Conservation (phyloP, 495 filamentous ascomycete species). For the Choiromyces venosus region DNA sequence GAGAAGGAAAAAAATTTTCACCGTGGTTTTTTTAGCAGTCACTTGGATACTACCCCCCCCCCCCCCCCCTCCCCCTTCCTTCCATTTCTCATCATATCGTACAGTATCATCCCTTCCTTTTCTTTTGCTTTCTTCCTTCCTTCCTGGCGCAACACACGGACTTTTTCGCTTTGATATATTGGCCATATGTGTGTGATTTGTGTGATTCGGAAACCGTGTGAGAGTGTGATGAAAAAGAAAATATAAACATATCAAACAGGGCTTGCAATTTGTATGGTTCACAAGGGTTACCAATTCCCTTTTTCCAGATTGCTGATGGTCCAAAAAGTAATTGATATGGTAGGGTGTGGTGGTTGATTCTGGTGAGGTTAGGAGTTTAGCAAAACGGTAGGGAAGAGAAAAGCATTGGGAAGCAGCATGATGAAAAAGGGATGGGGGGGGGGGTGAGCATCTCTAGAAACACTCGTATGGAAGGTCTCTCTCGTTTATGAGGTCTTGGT, state of each 20-base stretch:
- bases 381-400: conserved; percentile 3
- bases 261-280: conserved; percentile 29
- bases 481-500: conserved; percentile 8
- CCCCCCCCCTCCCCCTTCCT: background rate
- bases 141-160: background rate
- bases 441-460: background rate
- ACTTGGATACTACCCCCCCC: background rate
- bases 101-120: background rate
- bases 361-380: conserved; percentile 12
- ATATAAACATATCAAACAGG: conserved; percentile 39
- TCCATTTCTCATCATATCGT: background rate
- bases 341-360: conserved; percentile 15
- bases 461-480: background rate
- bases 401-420: conserved; percentile 27
- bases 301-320: conserved; percentile 32
- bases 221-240: conserved; percentile 25
- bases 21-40: background rate
- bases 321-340: background rate
- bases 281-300: conserved; percentile 25
- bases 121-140: too few relatives aligned
- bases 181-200: background rate
- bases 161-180: background rate
- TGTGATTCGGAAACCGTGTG: conserved; percentile 6
- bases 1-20: background rate
- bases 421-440: conserved; percentile 20